phyloP scores from a whole-genome alignment of 208 protist genomes.

The Trypanosoma congolense region DNA sequence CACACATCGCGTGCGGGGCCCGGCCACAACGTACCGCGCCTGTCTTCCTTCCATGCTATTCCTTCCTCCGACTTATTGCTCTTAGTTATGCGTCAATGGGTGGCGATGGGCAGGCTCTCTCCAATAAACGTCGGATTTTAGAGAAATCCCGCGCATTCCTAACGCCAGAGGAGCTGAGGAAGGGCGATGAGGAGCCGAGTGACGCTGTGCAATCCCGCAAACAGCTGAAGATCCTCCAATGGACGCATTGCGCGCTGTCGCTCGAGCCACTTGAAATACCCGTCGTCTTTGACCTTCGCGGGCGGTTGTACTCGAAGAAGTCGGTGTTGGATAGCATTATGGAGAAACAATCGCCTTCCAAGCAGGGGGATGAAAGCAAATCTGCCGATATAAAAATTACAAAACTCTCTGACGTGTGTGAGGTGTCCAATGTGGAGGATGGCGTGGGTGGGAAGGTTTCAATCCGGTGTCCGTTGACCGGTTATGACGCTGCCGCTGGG shows the following conservation, averaged over 20 bases:
- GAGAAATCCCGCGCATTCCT: conserved; percentile 44
- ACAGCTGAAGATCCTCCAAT: conserved; percentile 27
- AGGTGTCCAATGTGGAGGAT: conserved; percentile 33
- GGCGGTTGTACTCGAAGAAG: conserved; percentile 61
- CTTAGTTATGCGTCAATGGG: conserved; percentile 31
- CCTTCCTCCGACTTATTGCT: conserved; percentile 1
- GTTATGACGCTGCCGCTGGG: conserved; percentile 39
- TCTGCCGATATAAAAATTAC: conserved; percentile 13
- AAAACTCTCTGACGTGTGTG: conserved; percentile 52
- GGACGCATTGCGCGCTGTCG: conserved; percentile 58
- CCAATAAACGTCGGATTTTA: conserved; percentile 71
- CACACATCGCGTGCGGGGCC: no score
- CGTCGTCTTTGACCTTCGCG: conserved; percentile 53
- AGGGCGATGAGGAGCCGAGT: conserved; percentile 7
- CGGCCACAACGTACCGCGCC: no score
- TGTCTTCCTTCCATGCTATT: no score
- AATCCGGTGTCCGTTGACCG: conserved; percentile 59
- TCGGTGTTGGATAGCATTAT: conserved; percentile 59
- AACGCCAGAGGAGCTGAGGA: conserved; percentile 21
- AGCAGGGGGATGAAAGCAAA: not conserved
- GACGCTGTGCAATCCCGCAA: conserved; percentile 23
- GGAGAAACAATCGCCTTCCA: conserved; percentile 4
- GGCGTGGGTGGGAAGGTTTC: conserved; percentile 14
- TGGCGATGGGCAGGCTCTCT: conserved; percentile 72
- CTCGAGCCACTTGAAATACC: conserved; percentile 49